Base-by-base conservation (phyloP, 2,329 filamentous ascomycete genomes). In the Hypoxylon sp. region DNA sequence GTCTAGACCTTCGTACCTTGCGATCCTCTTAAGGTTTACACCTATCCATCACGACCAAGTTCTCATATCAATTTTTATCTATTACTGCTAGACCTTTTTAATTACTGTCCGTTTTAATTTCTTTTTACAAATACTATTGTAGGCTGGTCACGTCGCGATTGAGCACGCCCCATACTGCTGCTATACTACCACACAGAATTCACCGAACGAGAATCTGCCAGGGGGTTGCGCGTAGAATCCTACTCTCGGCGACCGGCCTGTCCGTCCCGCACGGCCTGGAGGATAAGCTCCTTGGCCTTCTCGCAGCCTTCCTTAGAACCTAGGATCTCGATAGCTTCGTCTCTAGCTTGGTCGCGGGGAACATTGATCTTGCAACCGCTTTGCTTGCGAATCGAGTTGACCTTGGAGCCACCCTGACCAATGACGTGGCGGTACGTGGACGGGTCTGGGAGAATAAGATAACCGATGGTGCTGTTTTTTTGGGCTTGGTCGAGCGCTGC, bases 331-430 rank as follows among this genome's bases (percentile, higher is more conserved):
- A 99, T 97, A 3, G 94, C 92, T 78, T 97, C 94, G 50, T 86
- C 84, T 67, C 81, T 82, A 47, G 81, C 82, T 78, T 96, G 91
- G 73, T 92, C 90, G 69, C 92, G 89, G 20, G 95, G 95, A 41
- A 99, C 94, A 68, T 94, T 93, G 76, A 99, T 96, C 80, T 91
- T 93, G 79, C 94, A 97, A 57, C 91, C 92, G 53, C 93, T 97
- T 82, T 95, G 89, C 81, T 92, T 93, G 71, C 95, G 89, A 76
- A 99, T 97, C 43, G 88, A 82, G 79, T 97, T 97, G 77, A 99
- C 96, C 79, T 94, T 94, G 77, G 88, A 91, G 62, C 95, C 95
- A 62, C 91, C 91, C 68, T 90, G 89, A 4, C 95, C 95, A 70
- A 99, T 93, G 50, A 99, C 92, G 68, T 91, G 91, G 65, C 94